phyloP scores from a whole-genome alignment of 2,329 filamentous ascomycete species.

The Fusarium secorum region DNA sequence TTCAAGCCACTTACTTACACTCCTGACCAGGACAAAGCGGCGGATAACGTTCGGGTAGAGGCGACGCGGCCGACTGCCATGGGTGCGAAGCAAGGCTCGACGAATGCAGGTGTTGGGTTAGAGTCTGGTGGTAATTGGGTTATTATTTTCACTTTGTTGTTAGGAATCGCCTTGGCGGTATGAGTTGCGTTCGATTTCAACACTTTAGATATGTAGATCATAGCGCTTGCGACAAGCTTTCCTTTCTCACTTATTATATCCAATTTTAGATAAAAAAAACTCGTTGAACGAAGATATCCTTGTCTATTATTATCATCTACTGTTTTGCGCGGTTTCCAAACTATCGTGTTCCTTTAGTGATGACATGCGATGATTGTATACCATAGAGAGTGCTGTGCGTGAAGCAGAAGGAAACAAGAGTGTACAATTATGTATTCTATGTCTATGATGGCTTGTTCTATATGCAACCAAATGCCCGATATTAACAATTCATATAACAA shows the following conservation, averaged over 20 bases:
- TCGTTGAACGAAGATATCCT: neutral
- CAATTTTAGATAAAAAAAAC: neutral
- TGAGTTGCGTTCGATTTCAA: neutral
- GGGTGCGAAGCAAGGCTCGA: neutral
- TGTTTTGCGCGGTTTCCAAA: too few relatives aligned
- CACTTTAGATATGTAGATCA: constrained; percentile 2
- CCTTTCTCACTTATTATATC: constrained; percentile 10
- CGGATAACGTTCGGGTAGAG: constrained; percentile 46
- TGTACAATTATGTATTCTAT: neutral
- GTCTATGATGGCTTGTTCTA: neutral
- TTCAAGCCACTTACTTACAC: constrained; percentile 45
- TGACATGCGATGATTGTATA: neutral
- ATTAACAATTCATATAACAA: neutral
- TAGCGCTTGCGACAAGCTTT: constrained; percentile 10
- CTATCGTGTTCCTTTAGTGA: neutral
- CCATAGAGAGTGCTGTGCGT: neutral
- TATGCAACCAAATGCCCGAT: neutral
- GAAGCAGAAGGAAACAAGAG: neutral
- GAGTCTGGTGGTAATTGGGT: neutral
- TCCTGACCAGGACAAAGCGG: constrained; percentile 43
- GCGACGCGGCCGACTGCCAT: constrained; percentile 42
- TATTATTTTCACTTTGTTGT: constrained; percentile 3
- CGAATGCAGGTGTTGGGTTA: neutral
- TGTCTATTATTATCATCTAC: neutral
- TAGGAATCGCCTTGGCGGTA: constrained; percentile 10